A percentile compares a stretch with the other conserved stretches of the same genome.
These are phyloP conservation scores for Trypanosoma caninum DNA, from an alignment of 208 protist genomes.

Conservation along the genomic window DNA sequence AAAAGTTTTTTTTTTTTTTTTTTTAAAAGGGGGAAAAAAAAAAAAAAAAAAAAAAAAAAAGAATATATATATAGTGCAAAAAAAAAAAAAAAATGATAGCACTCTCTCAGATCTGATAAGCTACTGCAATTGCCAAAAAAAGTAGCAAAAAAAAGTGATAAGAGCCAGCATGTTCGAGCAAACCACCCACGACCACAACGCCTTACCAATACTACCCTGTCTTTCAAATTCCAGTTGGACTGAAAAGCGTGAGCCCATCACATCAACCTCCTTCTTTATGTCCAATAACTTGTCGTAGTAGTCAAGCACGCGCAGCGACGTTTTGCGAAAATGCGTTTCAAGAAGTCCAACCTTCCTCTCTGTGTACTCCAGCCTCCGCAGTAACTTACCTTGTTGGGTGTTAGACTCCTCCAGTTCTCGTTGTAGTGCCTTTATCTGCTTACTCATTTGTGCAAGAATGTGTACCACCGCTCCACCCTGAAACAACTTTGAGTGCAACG, in stretches of 20 bases:
- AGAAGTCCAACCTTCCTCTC: slow-evolving; percentile 3
- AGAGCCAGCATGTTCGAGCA: slow-evolving; percentile 14
- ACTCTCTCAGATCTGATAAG: too few species aligned
- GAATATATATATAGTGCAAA: too few species aligned
- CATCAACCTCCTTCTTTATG: slow-evolving; percentile 22
- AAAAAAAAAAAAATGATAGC: too few species aligned
- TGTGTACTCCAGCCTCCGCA: neutral
- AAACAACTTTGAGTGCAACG: slow-evolving; percentile 7
- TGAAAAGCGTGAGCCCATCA: slow-evolving; percentile 11
- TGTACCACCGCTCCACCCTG: slow-evolving; percentile 13
- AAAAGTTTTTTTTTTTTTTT: too few species aligned
- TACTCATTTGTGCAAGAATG: slow-evolving; percentile 28
- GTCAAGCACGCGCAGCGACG: neutral
- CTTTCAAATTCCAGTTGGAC: neutral
- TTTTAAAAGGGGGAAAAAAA: too few species aligned
- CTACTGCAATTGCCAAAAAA: too few species aligned
- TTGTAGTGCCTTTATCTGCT: slow-evolving; percentile 26
- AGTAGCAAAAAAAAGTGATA: slow-evolving; percentile 13
- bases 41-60: too few species aligned
- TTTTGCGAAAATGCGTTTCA: slow-evolving; percentile 8
- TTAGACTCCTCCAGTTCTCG: slow-evolving; percentile 14
- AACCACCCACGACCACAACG: slow-evolving; percentile 17
- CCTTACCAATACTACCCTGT: neutral
- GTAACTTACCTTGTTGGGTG: neutral
- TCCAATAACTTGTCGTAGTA: slow-evolving; percentile 16